Base-by-base conservation (phyloP, 352 stramenopile species). In the Halophytophthora batemanensis region DNA sequence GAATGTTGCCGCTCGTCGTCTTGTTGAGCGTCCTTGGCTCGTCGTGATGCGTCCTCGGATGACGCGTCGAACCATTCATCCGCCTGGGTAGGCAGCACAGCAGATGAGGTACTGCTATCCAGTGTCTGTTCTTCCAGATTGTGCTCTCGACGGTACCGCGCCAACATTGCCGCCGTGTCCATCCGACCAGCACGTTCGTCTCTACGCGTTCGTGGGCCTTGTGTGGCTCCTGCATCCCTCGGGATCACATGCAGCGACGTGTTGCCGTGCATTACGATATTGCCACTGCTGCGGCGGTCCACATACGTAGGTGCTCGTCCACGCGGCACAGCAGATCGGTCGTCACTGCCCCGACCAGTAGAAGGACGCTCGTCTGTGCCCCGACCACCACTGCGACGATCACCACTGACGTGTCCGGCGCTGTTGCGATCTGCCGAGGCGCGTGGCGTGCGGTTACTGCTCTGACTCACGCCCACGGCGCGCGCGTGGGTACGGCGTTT, bases 1-100 rank as follows among this genome's bases (percentile, higher is more conserved):
- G 50, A 25, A 12, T 46, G 41, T 7, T 59, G 23, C 23, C 45
- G 36, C 14, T 56, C 17, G n/a, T 57, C 36, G 4, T 58, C 38
- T 43, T 40, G 35, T 18, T 31, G 17, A 10, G 45, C 53, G 14
- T 33, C 46, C 23, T 48, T 64, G 8, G 52, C 58, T 13, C 21
- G 43, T 19, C 37, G 40, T 23, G 54, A 45, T 33, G 39, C 22
- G n/a, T 62, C 62, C 17, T 61, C 42, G 8, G 49, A 63, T 59
- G 44, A 15, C 31, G 44, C 37, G 56, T 69, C 35, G 39, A 74
- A 71, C 58, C 55, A 73, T 17, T 74, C 56, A 5, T 73, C 59
- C 6, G 55, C 62, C 11, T 64, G 58, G 10, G 37, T 43, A 6
- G 51, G 62, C 35, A 69, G 34, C 15, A n/a, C 40, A 15, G 61